phyloP scores from a whole-genome alignment of 1,284 basidiomycete genomes.

The Cryptococcus floricola region DNA sequence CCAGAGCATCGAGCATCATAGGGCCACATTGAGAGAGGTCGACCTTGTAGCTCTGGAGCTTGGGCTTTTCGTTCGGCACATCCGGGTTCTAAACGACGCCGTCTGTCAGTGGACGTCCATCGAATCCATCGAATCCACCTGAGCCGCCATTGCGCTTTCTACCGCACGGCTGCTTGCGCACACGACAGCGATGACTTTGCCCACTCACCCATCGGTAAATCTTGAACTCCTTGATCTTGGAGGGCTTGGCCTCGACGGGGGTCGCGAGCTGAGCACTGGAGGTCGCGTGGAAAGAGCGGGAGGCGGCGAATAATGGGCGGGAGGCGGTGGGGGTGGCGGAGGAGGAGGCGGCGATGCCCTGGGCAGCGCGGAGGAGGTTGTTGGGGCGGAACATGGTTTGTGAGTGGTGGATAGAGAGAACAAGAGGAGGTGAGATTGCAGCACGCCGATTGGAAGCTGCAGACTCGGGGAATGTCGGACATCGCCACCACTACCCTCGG shows the following conservation, averaged over 20 bases:
- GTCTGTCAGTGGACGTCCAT: neutral
- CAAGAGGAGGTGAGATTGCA: neutral
- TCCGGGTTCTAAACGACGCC: slow-evolving; percentile 76
- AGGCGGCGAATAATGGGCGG: slow-evolving; percentile 7
- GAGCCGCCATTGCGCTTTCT: neutral
- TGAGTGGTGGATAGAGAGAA: no score
- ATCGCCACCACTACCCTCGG: neutral
- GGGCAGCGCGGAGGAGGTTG: neutral
- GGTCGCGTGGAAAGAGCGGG: slow-evolving; percentile 32
- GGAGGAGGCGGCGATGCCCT: slow-evolving; percentile 52
- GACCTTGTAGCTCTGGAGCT: slow-evolving; percentile 84
- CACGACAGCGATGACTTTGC: neutral
- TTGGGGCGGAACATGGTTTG: neutral
- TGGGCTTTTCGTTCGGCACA: slow-evolving; percentile 86
- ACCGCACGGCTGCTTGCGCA: neutral
- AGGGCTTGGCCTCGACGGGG: slow-evolving; percentile 42
- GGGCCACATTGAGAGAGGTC: slow-evolving; percentile 94
- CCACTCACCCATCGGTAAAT: slow-evolving; percentile 86
- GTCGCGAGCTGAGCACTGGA: slow-evolving; percentile 30
- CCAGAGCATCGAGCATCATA: slow-evolving; percentile 69
- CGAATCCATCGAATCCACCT: neutral
- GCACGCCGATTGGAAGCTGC: neutral
- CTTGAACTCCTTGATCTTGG: slow-evolving; percentile 78
- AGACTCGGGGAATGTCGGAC: neutral
- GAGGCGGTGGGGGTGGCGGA: slow-evolving; percentile 57